Conservation (phyloP, 2,329 filamentous ascomycete species). For the Emergomyces orientalis region DNA sequence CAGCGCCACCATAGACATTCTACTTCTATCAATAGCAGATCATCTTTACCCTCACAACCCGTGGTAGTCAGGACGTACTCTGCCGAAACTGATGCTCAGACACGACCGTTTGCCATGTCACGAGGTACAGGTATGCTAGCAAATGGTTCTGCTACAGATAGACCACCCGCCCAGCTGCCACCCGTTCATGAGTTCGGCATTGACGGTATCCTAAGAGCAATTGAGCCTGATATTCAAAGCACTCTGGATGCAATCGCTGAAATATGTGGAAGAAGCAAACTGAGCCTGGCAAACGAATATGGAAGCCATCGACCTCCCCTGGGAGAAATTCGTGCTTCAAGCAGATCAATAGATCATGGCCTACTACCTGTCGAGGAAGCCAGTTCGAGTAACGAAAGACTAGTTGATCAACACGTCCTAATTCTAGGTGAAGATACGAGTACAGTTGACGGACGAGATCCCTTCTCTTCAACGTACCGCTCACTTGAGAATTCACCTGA, state of each 20-base stretch:
- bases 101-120: constrained; percentile 25
- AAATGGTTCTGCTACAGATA: constrained; percentile 18
- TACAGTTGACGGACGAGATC: constrained; percentile 28
- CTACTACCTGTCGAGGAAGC: constrained; percentile 38
- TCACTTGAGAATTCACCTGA: constrained; percentile 29
- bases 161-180: constrained; percentile 32
- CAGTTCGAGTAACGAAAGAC: constrained; percentile 30
- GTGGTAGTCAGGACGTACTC: constrained; percentile 38
- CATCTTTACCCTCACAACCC: constrained; percentile 31
- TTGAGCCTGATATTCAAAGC: constrained; percentile 49
- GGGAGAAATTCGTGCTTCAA: constrained; percentile 44
- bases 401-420: constrained; percentile 28
- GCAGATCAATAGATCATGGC: constrained; percentile 18
- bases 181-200: constrained; percentile 47
- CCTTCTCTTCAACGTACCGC: constrained; percentile 30
- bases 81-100: constrained; percentile 26
- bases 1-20: constrained; percentile 22
- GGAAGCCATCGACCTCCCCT: constrained; percentile 53
- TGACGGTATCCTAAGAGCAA: constrained; percentile 46
- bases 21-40: constrained; percentile 18
- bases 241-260: constrained; percentile 55
- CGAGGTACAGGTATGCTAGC: constrained; percentile 26
- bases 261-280: constrained; percentile 52
- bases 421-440: constrained; percentile 34
- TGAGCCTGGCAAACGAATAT: constrained; percentile 55